Conservation (phyloP, 495 filamentous ascomycete species). For the Penicillium herquei region DNA sequence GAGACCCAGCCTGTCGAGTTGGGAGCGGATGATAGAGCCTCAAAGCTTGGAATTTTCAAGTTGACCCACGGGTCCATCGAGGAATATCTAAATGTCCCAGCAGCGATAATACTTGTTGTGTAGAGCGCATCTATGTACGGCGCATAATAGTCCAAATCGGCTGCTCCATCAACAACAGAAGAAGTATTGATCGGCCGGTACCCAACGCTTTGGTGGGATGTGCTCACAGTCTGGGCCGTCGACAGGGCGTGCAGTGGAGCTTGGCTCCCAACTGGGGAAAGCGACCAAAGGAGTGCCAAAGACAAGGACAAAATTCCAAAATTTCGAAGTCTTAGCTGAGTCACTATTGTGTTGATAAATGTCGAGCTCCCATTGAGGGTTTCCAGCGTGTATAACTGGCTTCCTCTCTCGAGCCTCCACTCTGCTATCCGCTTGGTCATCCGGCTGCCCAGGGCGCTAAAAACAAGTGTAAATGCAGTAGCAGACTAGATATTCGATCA, state of each 20-base stretch:
- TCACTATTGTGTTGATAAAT: neutral
- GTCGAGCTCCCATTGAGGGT: neutral
- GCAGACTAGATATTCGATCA: neutral
- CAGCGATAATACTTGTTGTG: neutral
- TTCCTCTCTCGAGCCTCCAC: slow-evolving; percentile 4
- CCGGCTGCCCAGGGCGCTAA: neutral
- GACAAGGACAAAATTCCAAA: neutral
- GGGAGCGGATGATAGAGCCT: neutral
- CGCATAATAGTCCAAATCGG: neutral
- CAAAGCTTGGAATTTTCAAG: neutral
- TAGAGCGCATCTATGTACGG: neutral
- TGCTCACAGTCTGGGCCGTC: neutral
- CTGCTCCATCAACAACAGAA: neutral
- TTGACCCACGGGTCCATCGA: slow-evolving; percentile 1
- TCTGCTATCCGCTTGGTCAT: slow-evolving; percentile 1
- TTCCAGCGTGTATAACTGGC: neutral
- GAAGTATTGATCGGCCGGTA: neutral
- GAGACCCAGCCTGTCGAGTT: neutral
- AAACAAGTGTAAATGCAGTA: slow-evolving; percentile 1
- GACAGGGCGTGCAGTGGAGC: neutral
- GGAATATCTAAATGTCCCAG: neutral
- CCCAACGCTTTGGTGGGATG: neutral
- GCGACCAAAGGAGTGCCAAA: neutral
- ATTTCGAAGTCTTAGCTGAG: neutral
- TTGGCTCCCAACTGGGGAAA: slow-evolving; percentile 1